phyloP scores from a whole-genome alignment of 163 green algal genomes.

The Prototheca cutis region DNA sequence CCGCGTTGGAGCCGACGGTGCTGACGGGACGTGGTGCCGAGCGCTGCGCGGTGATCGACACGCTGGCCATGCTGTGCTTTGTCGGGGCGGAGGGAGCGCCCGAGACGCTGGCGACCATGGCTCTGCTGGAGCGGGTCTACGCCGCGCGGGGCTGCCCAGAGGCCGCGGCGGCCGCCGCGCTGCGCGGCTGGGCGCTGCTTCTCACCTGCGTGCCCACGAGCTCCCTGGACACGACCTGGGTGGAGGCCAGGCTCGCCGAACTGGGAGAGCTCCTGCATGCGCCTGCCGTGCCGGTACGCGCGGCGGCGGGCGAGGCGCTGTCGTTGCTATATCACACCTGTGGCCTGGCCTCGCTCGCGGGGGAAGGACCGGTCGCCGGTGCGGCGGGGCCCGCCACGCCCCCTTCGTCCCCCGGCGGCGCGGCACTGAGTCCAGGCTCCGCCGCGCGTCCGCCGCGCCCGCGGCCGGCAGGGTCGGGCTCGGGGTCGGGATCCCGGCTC shows the following conservation, averaged over 20 bases:
- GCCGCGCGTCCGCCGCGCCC: too few relatives aligned
- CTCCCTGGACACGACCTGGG: slow-evolving; percentile 16
- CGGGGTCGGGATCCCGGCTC: too few relatives aligned
- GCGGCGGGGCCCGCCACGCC: background rate
- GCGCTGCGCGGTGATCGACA: slow-evolving; percentile 30
- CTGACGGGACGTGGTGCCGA: slow-evolving; percentile 14
- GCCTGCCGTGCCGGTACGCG: slow-evolving; percentile 32
- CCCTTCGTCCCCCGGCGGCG: background rate
- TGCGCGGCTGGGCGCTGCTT: slow-evolving; percentile 55
- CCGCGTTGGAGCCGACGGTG: slow-evolving; percentile 32
- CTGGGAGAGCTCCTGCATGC: slow-evolving; percentile 32
- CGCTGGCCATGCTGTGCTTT: slow-evolving; percentile 48
- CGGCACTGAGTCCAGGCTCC: too few relatives aligned
- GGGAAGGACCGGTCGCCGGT: background rate
- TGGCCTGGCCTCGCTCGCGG: slow-evolving; percentile 20
- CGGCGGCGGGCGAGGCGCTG: slow-evolving; percentile 48
- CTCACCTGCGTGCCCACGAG: slow-evolving; percentile 39
- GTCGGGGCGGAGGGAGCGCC: slow-evolving; percentile 33
- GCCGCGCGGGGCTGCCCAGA: slow-evolving; percentile 1
- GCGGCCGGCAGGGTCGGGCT: too few relatives aligned
- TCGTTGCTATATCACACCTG: slow-evolving; percentile 36
- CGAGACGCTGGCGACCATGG: slow-evolving; percentile 28
- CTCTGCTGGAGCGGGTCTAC: slow-evolving; percentile 25
- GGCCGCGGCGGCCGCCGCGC: slow-evolving; percentile 24
- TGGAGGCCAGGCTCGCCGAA: slow-evolving; percentile 32